phyloP scores from a whole-genome alignment of 768 basidiomycete genomes.

The Amanita exitialis region DNA sequence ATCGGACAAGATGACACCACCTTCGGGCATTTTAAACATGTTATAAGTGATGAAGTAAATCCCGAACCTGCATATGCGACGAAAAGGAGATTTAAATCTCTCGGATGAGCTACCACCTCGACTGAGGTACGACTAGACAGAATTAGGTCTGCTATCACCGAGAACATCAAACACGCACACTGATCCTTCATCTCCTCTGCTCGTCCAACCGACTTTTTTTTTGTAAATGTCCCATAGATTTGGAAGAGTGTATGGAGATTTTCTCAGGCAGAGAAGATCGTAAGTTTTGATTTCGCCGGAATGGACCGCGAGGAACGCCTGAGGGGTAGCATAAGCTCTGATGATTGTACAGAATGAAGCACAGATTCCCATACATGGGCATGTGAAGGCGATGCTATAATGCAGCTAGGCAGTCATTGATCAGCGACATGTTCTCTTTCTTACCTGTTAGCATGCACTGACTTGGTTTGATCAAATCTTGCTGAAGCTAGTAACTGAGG shows the following conservation, averaged over 20 bases:
- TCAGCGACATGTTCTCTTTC: background rate
- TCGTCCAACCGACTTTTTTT: constrained; percentile 36
- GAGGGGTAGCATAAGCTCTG: constrained; percentile 3
- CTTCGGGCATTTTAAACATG: constrained; percentile 20
- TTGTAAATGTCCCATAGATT: constrained; percentile 74
- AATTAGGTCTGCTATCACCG: constrained; percentile 4
- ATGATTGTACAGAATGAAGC: background rate
- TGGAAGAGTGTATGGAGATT: constrained; percentile 59
- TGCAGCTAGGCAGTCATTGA: constrained; percentile 27
- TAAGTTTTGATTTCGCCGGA: constrained; percentile 62
- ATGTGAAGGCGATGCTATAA: constrained; percentile 60
- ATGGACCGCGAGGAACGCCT: constrained; percentile 39
- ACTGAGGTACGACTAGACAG: constrained; percentile 36
- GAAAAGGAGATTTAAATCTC: constrained; percentile 63
- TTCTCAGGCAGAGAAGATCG: constrained; percentile 58
- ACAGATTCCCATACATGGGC: constrained; percentile 44
- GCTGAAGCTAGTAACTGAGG: constrained; percentile 43
- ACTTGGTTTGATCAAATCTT: constrained; percentile 41
- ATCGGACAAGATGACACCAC: constrained; percentile 51
- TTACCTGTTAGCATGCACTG: constrained; percentile 5
- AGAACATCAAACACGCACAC: constrained; percentile 19
- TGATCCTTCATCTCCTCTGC: constrained; percentile 18
- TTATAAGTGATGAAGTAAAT: background rate
- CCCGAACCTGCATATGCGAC: constrained; percentile 65
- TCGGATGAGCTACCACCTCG: constrained; percentile 58